Percentiles rank a stretch among this genome's conserved stretches.
Evolutionary conservation across 2,329 filamentous ascomycete genomes (phyloP).

Genomic region (Neonectria punicea): DNA sequence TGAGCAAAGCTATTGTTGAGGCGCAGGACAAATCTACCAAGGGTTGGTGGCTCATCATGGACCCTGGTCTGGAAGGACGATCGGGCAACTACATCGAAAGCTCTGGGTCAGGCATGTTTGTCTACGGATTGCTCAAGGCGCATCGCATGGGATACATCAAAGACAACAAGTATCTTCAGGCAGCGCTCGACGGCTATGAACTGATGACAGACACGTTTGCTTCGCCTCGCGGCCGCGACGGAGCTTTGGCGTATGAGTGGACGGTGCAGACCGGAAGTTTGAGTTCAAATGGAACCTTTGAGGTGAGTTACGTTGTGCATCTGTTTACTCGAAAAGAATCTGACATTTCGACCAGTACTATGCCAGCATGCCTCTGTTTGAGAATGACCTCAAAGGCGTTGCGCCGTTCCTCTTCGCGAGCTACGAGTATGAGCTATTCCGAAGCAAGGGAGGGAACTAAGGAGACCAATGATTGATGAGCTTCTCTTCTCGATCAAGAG

Average conservation of each 20-base stretch:
- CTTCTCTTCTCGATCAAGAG: not conserved
- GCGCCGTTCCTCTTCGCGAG: conserved; percentile 40
- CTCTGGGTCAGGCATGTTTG: conserved; percentile 67
- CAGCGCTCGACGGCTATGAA: conserved; percentile 27
- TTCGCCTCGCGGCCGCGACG: conserved; percentile 47
- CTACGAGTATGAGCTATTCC: conserved; percentile 36
- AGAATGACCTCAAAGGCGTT: conserved; percentile 41
- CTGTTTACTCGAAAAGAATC: conserved; percentile 39
- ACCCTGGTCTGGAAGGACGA: conserved; percentile 48
- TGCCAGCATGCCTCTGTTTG: conserved; percentile 38
- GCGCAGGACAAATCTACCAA: conserved; percentile 28
- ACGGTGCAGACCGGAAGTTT: conserved; percentile 63
- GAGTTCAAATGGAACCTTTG: conserved; percentile 57
- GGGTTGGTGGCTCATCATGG: conserved; percentile 67
- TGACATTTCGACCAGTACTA: conserved; percentile 36
- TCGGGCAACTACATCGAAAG: conserved; percentile 68
- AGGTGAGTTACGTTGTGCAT: conserved; percentile 61
- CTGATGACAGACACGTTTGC: conserved; percentile 51
- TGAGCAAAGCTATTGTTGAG: conserved; percentile 26
- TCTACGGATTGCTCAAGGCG: conserved; percentile 59
- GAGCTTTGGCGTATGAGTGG: conserved; percentile 55
- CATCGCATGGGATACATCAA: conserved; percentile 32
- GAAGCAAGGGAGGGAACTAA: not conserved
- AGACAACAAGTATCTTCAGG: conserved; percentile 43
- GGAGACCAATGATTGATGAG: too few species aligned